Base-by-base conservation (phyloP, 2,329 filamentous ascomycete species). In the Acephala macrosclerotiorum region DNA sequence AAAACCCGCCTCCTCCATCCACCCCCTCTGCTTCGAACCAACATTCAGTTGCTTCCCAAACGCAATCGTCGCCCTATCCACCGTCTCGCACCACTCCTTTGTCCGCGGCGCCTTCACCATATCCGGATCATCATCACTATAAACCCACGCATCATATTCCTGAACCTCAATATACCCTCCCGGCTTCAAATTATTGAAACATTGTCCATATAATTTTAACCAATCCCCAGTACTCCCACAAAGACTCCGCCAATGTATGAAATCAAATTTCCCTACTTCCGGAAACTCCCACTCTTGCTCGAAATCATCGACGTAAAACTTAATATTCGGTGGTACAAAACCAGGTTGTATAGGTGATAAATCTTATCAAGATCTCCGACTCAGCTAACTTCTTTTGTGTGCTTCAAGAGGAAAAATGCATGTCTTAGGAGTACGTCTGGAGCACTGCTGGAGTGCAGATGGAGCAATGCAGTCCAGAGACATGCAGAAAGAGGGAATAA, bases 1-100 rank as follows among this genome's bases (percentile, higher is more conserved):
- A 68, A 83, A 83, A 2, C 81, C 81, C 7, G 77, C 78, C 22
- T 75, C 69, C 26, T 68, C 64, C 47, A 80, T 76, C 63, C 62
- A 61, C 33, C 58, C 61, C 38, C 53, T 64, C 58, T 68, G 61
- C 18, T 40, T 56, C 9, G 49, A 33, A 18, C 53, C 66, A 9
- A 67, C 68, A 49, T 70, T 64, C 38, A 69, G n/a, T 22, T 59
- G 58, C 47, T 66, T 67, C 25, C 69, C 69, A 49, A 70, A 67
- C 51, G 49, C 38, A n/a, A 35, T 58, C 36, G 42, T 64, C 20
- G 63, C 63, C 18, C 16, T 29, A 47, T 68, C 47, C 18, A 71
- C 20, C 29, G 49, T 63, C 45, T 63, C 45, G 33, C 51, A 47
- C 69, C 69, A 71, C n/a, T 66, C 29, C n/a, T 29, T 20, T 5